Evolutionary conservation across 768 basidiomycete species (phyloP).

Genomic region (Leucocoprinus leucothites): DNA sequence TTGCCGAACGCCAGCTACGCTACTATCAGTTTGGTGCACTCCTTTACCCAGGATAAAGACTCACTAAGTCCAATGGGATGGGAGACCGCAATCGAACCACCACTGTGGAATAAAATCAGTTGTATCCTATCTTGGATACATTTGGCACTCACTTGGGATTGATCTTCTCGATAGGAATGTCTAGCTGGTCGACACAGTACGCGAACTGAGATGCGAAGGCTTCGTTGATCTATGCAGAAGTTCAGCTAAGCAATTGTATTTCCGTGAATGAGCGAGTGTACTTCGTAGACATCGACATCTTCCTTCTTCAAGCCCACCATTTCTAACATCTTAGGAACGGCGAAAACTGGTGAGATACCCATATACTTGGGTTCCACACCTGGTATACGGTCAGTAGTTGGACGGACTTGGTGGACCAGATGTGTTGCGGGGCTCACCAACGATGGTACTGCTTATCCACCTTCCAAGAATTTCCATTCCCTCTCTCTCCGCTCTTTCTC

Average conservation of each 20-base stretch:
- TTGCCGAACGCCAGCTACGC: conserved; percentile 77
- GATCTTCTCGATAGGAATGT: conserved; percentile 74
- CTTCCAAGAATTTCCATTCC: conserved; percentile 82
- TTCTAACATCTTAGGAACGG: conserved; percentile 66
- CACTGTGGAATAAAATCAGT: conserved; percentile 39
- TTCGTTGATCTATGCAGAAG: conserved; percentile 65
- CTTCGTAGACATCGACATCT: conserved; percentile 78
- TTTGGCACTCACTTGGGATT: conserved; percentile 68
- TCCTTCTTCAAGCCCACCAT: conserved; percentile 62
- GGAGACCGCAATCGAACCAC: conserved; percentile 81
- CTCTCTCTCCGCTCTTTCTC: conserved; percentile 70
- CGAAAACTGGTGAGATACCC: conserved; percentile 73
- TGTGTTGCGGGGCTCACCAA: conserved; percentile 45
- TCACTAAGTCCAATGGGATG: conserved; percentile 85
- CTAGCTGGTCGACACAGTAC: conserved; percentile 83
- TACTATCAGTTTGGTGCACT: conserved; percentile 11
- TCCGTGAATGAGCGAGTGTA: conserved; percentile 18
- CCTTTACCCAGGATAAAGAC: conserved; percentile 20
- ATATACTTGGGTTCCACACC: conserved; percentile 77
- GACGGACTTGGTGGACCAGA: not conserved
- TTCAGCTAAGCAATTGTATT: not conserved
- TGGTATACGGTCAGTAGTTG: conserved; percentile 22
- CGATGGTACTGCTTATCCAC: conserved; percentile 74
- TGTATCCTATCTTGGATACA: not conserved
- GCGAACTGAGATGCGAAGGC: conserved; percentile 93